Evolutionary conservation across 2,329 filamentous ascomycete species (phyloP).

Genomic region (Penicillium hesseltinei): DNA sequence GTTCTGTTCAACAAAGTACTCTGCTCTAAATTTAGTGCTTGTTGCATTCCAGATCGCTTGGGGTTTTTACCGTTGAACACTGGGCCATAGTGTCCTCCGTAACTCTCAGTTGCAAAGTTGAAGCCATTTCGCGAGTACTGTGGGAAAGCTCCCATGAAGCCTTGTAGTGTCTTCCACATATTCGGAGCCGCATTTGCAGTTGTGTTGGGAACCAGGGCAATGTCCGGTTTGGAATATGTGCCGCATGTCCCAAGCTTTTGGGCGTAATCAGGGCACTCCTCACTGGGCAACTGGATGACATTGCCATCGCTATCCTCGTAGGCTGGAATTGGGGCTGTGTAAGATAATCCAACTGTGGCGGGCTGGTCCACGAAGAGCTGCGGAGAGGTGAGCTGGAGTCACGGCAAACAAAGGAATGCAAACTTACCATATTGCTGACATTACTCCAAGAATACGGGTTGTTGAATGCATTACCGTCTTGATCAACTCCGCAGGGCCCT

Average conservation of each 20-base stretch:
- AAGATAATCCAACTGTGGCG: constrained; percentile 1
- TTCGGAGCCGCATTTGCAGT: constrained; percentile 56
- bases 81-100: not conserved
- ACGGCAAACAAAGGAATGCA: not conserved
- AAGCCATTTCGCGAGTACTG: constrained; percentile 51
- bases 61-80: not conserved
- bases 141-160: constrained; percentile 62
- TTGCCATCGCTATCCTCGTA: not conserved
- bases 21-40: not conserved
- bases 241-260: not conserved
- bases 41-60: not conserved
- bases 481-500: not conserved
- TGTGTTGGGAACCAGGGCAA: constrained; percentile 52
- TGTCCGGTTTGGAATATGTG: constrained; percentile 36
- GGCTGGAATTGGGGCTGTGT: not conserved
- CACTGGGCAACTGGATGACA: not conserved
- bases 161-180: constrained; percentile 62
- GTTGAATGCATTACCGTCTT: not conserved
- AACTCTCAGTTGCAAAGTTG: constrained; percentile 34
- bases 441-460: constrained; percentile 4
- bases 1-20: not conserved
- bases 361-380: constrained; percentile 1
- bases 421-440: constrained; percentile 1
- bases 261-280: not conserved
- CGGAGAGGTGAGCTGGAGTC: not conserved